phyloP scores from a whole-genome alignment of 2,329 filamentous ascomycete species.

The Pseudocercospora cruenta region DNA sequence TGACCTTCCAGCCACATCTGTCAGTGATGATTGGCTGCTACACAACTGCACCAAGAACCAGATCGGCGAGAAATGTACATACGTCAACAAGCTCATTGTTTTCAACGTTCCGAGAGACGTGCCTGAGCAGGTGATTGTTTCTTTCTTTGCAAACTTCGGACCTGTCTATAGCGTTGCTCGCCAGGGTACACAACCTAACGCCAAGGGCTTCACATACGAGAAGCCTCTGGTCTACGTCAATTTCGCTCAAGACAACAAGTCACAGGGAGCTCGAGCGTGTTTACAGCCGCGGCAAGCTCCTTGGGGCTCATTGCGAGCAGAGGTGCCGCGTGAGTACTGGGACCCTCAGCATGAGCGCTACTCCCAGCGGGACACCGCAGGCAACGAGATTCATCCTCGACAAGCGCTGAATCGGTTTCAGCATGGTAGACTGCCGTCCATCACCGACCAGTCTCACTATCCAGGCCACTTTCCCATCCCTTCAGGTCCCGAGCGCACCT shows the following conservation, averaged over 20 bases:
- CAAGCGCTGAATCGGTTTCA: neutral
- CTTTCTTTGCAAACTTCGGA: conserved; percentile 22
- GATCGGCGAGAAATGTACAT: conserved; percentile 24
- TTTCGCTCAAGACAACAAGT: conserved; percentile 1
- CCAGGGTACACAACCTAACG: neutral
- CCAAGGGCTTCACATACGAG: neutral
- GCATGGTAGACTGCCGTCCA: neutral
- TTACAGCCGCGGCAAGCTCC: neutral
- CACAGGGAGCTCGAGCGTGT: neutral
- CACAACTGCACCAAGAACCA: conserved; percentile 15
- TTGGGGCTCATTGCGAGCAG: neutral
- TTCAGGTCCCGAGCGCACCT: neutral
- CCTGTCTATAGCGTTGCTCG: conserved; percentile 7
- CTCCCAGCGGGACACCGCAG: neutral
- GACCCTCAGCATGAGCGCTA: conserved; percentile 10
- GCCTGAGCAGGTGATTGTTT: conserved; percentile 3
- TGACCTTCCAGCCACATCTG: neutral
- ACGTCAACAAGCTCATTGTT: conserved; percentile 25
- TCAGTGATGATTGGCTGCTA: neutral
- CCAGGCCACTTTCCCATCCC: neutral
- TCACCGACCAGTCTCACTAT: neutral
- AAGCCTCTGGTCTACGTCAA: conserved; percentile 13
- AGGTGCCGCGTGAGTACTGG: conserved; percentile 22
- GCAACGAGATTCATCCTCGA: neutral
- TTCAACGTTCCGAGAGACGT: conserved; percentile 17